Evolutionary conservation across 257 asterid species (phyloP).

Genomic region (Apocynum venetum): DNA sequence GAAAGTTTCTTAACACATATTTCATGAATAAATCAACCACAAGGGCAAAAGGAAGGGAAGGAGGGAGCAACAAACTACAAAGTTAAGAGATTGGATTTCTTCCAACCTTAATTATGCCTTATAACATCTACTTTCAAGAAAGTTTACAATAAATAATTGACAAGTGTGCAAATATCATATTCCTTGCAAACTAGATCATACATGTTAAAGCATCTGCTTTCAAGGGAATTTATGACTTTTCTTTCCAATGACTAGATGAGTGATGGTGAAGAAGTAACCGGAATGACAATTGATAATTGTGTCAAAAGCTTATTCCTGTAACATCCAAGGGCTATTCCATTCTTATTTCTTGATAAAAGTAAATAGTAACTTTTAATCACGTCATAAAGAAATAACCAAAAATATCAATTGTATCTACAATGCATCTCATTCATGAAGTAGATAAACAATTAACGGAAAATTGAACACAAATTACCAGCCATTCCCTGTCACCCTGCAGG

Average conservation of each 20-base stretch:
- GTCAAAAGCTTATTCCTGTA: neutral
- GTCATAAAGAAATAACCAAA: neutral
- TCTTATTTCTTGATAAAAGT: neutral
- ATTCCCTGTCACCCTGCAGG: conserved; percentile 89
- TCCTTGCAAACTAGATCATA: neutral
- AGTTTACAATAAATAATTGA: neutral
- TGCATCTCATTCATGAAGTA: neutral
- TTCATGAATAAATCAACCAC: neutral
- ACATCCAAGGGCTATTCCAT: conserved; percentile 3
- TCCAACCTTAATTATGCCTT: neutral
- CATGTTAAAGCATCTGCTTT: neutral
- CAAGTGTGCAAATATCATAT: neutral
- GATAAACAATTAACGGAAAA: neutral
- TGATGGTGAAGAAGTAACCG: neutral
- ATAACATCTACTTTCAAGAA: neutral
- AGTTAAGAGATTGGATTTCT: neutral
- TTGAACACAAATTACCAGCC: conserved; percentile 47
- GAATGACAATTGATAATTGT: neutral
- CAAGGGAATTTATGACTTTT: neutral
- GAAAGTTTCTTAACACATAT: neutral
- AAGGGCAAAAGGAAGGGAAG: neutral
- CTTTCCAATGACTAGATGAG: neutral
- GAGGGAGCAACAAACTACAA: neutral
- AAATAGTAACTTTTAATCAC: neutral
- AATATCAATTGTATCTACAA: neutral